Evolutionary conservation across 2,329 filamentous ascomycete genomes (phyloP), one percentile per base, ranked within the genome.

Genomic region (Beauveria pseudobassiana): DNA sequence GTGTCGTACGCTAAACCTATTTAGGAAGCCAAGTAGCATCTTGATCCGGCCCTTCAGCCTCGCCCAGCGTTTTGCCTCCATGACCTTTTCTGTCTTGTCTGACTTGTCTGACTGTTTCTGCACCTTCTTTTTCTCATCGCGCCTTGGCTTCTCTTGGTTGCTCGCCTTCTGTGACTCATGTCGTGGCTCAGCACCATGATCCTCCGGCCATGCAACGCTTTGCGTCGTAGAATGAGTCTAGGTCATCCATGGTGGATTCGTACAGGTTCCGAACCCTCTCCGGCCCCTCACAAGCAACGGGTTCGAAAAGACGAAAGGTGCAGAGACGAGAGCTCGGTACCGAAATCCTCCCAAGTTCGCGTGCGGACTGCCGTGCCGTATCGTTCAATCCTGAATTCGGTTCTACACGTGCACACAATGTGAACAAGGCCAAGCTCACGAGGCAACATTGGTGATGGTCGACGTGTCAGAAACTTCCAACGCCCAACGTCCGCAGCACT

Each of bases 11-110:
- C 61, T 62, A 62, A 49, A 26, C 61, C 55, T 1, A 14, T 40
- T 42, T 48, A 54, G 61, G 61, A 62, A 62, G 61, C 61, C 55
- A 62, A 62, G 61, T 28, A 9, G 30, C 61, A 62, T 57, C 34
- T 14, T 20, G 7, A 12, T 42, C 34, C 22, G 14, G 42, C 28
- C 51, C 16, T 59, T 42, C 5, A 38, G 28, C 8, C 28, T 9
- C 1, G 10, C 3, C 26, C 28, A 12, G 12, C 14, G 8, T 4
- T 22, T 26, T 22, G 38, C n/a, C 26, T 7, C 24, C 14, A 34
- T 38, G 50, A n/a, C 30, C 30, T 40, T 4, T n/a, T 10, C 20
- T 12, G n/a, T 40, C 20, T 22, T 14, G 5, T 46, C 43, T 46
- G 20, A 20, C 18, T 3, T 6, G 12, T n/a, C n/a, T 38, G n/a